Base-by-base conservation (phyloP, 805 yeast genomes). In the Saccharomycopsis synnaedendra region DNA sequence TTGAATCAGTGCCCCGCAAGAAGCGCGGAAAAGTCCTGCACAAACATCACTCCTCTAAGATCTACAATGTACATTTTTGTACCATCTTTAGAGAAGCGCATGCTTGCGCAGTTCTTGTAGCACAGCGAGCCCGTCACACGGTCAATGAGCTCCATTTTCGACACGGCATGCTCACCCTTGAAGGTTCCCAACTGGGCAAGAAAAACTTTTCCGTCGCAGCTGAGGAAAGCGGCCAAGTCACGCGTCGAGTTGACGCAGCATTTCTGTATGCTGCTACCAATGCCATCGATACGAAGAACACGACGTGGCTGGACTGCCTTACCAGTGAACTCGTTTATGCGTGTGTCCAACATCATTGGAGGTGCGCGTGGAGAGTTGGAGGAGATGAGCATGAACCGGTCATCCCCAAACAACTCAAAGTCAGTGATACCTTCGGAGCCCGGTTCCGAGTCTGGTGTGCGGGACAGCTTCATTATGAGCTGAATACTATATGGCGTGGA, bases 401-500 rank as follows among this genome's bases (percentile, higher is more conserved):
- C 62, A 54, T 78, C 76, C 0, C 86, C 85, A 61, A 83, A 81
- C 59, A 88, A 82, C 49, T 75, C 75, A 5, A 85, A 65, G 53
- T 80, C 85, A 0, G 97, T 89, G 39, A 89, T 85, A 2, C 97
- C 97, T 59, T 89, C 96, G 46, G 85, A 76, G 50, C 83, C 90
- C 54, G 82, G 60, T 0, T 80, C 73, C 0, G 80, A 74, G 47
- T 79, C 85, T 4, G 79, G 62, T 3, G 77, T 69, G 41, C 89
- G 64, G 33, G 77, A 69, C 1, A 86, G 79, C 54, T 82, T 79
- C 81, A 82, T 75, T 1, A 82, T 72, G 33, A 83, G 61, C 27
- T 80, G 72, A 1, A 89, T 85, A 44, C 77, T 79, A 34, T 70
- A 70, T 3, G 79, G 73, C 52, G 79, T 78, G 34, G 73, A 68